Evolutionary conservation across 371 early-diverging fungal genomes (phyloP).

Genomic region (Neoconidiobolus thromboides): DNA sequence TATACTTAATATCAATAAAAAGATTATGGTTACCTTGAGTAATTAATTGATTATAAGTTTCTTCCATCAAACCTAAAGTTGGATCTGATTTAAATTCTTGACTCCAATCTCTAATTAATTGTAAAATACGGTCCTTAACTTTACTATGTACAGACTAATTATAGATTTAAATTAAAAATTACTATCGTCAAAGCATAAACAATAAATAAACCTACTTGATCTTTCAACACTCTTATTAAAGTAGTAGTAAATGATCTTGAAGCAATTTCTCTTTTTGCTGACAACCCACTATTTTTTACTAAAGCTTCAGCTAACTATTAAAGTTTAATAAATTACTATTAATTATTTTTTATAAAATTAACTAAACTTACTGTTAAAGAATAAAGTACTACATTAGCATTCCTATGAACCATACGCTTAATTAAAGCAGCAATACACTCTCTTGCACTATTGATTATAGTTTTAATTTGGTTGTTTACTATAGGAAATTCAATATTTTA

Average conservation of each 20-base stretch:
- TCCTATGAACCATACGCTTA: constrained; percentile 10
- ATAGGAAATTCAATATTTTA: not conserved
- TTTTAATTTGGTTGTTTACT: not conserved
- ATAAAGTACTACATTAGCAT: constrained; percentile 10
- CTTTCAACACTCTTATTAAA: constrained; percentile 49
- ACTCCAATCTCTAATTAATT: constrained; percentile 78
- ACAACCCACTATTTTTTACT: constrained; percentile 74
- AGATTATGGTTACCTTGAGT: constrained; percentile 20
- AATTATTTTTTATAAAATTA: constrained; percentile 12
- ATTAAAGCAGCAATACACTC: constrained; percentile 10
- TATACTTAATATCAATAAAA: not conserved
- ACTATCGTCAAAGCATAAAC: not conserved
- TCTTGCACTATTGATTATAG: constrained; percentile 6
- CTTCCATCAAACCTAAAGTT: constrained; percentile 65
- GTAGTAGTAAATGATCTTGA: constrained; percentile 73
- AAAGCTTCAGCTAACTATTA: constrained; percentile 15
- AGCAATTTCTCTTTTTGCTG: constrained; percentile 60
- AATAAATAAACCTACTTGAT: constrained; percentile 22
- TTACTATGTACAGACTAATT: constrained; percentile 46
- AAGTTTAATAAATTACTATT: not conserved
- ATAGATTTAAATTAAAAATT: not conserved
- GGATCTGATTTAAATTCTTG: constrained; percentile 65
- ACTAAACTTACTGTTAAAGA: constrained; percentile 7
- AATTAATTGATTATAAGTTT: constrained; percentile 53
- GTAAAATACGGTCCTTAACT: constrained; percentile 58